Evolutionary conservation across 108 stramenopile species (phyloP).

Genomic region (Discostella pseudostelligera): DNA sequence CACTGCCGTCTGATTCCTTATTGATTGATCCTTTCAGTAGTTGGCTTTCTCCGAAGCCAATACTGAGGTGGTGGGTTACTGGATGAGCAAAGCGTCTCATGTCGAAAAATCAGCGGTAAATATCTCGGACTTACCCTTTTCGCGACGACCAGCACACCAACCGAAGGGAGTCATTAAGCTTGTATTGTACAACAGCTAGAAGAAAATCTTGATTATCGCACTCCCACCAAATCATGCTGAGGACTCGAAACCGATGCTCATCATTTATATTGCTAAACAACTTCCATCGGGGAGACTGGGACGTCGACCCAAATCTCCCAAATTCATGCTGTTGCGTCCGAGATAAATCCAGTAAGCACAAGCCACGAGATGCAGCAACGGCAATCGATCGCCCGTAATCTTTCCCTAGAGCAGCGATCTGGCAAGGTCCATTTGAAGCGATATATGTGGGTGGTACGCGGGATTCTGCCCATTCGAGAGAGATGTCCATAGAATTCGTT

Average conservation of each 20-base stretch:
- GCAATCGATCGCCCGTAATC: slow-evolving; percentile 36
- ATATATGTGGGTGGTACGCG: slow-evolving; percentile 33
- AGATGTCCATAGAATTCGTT: slow-evolving; percentile 15
- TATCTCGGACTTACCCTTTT: slow-evolving; percentile 7
- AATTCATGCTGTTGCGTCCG: slow-evolving; percentile 1
- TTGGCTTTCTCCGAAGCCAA: slow-evolving; percentile 39
- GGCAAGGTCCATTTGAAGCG: slow-evolving; percentile 36
- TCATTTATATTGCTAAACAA: slow-evolving; percentile 40
- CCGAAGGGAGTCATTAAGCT: slow-evolving; percentile 9
- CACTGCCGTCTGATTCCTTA: not conserved
- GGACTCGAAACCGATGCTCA: slow-evolving; percentile 36
- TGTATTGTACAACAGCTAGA: slow-evolving; percentile 38
- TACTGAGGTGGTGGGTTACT: slow-evolving; percentile 1
- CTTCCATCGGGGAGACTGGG: slow-evolving; percentile 31
- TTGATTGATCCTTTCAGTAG: slow-evolving; percentile 17
- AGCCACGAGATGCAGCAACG: slow-evolving; percentile 36
- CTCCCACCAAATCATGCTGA: slow-evolving; percentile 42
- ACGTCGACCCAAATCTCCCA: not conserved
- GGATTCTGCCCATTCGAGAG: slow-evolving; percentile 38
- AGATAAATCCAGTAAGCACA: slow-evolving; percentile 40
- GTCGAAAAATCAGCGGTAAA: not conserved
- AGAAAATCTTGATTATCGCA: slow-evolving; percentile 26
- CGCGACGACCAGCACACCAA: slow-evolving; percentile 37
- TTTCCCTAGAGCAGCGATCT: slow-evolving; percentile 28
- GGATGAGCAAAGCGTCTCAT: not conserved